A percentile compares a stretch with the other conserved stretches of the same genome.
Evolutionary conservation across 2,329 filamentous ascomycete genomes (phyloP).

Genomic region (Huntiella moniliformis): DNA sequence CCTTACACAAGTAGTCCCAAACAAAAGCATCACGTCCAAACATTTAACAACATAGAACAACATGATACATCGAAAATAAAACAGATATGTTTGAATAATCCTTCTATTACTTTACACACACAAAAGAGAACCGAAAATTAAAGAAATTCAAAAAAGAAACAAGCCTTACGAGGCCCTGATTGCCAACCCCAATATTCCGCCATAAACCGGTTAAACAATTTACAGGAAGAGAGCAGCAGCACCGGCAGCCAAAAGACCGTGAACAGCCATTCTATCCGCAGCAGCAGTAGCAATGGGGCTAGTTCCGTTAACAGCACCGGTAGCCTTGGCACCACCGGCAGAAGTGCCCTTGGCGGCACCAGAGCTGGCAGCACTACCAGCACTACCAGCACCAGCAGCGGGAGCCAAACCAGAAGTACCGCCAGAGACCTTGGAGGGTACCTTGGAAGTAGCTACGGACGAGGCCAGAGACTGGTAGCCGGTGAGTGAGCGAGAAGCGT

Average conservation of each 20-base stretch:
- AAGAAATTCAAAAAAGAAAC: no score
- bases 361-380: conserved; percentile 1
- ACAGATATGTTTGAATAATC: no score
- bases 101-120: no score
- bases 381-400: background rate
- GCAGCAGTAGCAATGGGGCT: conserved; percentile 8
- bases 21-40: no score
- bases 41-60: no score
- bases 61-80: no score
- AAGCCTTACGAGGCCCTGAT: no score
- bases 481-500: conserved; percentile 31
- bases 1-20: no score
- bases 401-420: conserved; percentile 8
- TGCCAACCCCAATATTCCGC: no score
- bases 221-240: conserved; percentile 7
- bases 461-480: conserved; percentile 27
- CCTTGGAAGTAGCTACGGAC: conserved; percentile 16
- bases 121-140: no score
- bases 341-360: background rate
- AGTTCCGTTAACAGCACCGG: conserved; percentile 1
- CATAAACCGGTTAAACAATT: background rate
- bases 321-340: conserved; percentile 5
- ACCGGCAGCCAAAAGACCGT: conserved; percentile 6
- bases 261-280: conserved; percentile 6
- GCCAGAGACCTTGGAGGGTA: conserved; percentile 13